These are phyloP conservation scores for Tricholoma hemisulphureum DNA, from an alignment of 768 basidiomycete species.

Conservation along the genomic window DNA sequence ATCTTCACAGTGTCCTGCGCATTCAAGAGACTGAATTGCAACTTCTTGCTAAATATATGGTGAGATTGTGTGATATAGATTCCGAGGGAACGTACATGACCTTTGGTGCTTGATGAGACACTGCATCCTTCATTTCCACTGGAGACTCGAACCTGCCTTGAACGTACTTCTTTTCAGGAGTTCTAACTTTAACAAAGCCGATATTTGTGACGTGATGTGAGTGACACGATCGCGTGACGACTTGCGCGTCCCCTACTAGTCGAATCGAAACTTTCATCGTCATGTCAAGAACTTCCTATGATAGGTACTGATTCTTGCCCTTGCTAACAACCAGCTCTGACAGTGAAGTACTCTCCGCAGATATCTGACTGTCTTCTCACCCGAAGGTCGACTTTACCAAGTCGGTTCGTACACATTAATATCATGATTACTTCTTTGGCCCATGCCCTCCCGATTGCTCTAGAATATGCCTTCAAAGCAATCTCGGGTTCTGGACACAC, in stretches of 20 bases:
- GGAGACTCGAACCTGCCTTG: conserved; percentile 7
- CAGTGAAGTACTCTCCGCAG: conserved; percentile 36
- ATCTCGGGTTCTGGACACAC: conserved; percentile 97
- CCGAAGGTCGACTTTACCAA: conserved; percentile 97
- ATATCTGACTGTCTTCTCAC: conserved; percentile 96
- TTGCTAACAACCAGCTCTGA: neutral
- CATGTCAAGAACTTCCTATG: conserved; percentile 96
- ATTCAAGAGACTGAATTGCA: conserved; percentile 93
- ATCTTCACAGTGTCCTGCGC: conserved; percentile 95
- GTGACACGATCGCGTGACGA: conserved; percentile 43
- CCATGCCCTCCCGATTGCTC: conserved; percentile 11
- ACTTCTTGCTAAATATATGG: conserved; percentile 66
- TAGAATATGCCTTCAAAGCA: conserved; percentile 99
- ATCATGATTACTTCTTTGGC: conserved; percentile 5
- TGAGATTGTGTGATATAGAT: neutral
- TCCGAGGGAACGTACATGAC: conserved; percentile 61
- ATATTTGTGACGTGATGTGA: conserved; percentile 24
- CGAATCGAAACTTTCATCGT: conserved; percentile 24
- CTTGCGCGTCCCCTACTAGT: conserved; percentile 64
- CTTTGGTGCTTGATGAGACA: conserved; percentile 77
- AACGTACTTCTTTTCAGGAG: too few species aligned
- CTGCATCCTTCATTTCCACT: conserved; percentile 83
- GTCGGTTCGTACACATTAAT: conserved; percentile 62
- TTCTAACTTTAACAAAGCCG: too few species aligned
- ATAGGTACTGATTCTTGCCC: conserved; percentile 50